Conservation (phyloP, 2,329 filamentous ascomycete genomes). For the Sporothrix curviconia region DNA sequence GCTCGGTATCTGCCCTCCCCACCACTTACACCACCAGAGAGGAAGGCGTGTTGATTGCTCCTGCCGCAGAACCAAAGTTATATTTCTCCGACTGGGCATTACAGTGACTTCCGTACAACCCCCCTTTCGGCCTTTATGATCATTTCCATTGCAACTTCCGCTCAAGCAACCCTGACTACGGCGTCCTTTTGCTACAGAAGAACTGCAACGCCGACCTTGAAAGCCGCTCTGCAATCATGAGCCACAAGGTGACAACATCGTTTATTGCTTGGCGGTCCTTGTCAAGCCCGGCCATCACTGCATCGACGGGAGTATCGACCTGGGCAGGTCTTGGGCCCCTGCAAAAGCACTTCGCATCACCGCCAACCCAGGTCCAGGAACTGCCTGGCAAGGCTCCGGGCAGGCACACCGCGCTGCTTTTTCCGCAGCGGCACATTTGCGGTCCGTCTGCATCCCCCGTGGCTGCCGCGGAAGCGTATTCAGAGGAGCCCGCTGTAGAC, state of each 20-base stretch:
- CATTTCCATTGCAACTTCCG: too few relatives aligned
- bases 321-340: too few relatives aligned
- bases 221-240: background rate
- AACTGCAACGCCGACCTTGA: background rate
- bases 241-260: background rate
- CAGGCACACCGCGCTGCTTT: conserved; percentile 4
- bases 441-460: background rate
- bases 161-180: too few relatives aligned
- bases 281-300: too few relatives aligned
- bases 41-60: too few relatives aligned
- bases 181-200: background rate
- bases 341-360: background rate
- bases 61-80: too few relatives aligned
- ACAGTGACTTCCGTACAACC: too few relatives aligned
- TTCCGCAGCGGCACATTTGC: conserved; percentile 12
- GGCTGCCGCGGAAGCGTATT: background rate
- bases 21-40: background rate
- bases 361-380: background rate
- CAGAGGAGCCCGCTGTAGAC: background rate
- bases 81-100: too few relatives aligned
- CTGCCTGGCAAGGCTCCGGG: background rate
- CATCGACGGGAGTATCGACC: too few relatives aligned
- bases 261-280: background rate
- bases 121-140: too few relatives aligned
- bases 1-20: background rate